Evolutionary conservation across 306 rosid genomes (phyloP).

Genomic region (Quercus berberidifolia): DNA sequence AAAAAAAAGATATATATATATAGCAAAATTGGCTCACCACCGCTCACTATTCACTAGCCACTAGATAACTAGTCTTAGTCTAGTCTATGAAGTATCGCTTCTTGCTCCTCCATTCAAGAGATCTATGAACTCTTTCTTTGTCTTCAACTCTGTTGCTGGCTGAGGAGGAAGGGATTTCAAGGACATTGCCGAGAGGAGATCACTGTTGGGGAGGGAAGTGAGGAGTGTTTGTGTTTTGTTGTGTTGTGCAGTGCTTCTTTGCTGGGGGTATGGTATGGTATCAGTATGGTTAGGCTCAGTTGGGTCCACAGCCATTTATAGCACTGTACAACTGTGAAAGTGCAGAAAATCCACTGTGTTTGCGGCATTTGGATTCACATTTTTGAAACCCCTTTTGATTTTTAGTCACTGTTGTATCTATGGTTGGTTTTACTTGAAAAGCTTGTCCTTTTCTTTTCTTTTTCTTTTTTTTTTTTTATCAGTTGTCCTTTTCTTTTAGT

Average conservation of each 20-base stretch:
- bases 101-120: too few relatives aligned
- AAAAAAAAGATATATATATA: not conserved
- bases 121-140: too few relatives aligned
- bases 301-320: constrained; percentile 60
- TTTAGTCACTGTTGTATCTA: not conserved
- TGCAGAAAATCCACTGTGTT: constrained; percentile 37
- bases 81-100: not conserved
- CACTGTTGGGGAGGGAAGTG: too few relatives aligned
- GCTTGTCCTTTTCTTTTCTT: not conserved
- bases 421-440: not conserved
- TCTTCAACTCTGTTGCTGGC: too few relatives aligned
- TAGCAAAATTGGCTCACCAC: constrained; percentile 33
- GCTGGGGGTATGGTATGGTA: constrained; percentile 13
- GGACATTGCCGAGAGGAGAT: too few relatives aligned
- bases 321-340: constrained; percentile 28
- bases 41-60: constrained; percentile 27
- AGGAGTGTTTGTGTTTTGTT: too few relatives aligned
- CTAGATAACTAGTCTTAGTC: not conserved
- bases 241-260: too few relatives aligned
- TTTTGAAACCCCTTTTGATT: constrained; percentile 1
- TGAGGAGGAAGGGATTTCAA: too few relatives aligned
- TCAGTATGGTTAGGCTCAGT: constrained; percentile 35
- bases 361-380: constrained; percentile 34
- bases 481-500: not conserved
- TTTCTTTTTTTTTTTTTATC: too few relatives aligned